These are phyloP conservation scores for Candida xyloterini DNA, from an alignment of 805 yeast species.

Conservation along the genomic window DNA sequence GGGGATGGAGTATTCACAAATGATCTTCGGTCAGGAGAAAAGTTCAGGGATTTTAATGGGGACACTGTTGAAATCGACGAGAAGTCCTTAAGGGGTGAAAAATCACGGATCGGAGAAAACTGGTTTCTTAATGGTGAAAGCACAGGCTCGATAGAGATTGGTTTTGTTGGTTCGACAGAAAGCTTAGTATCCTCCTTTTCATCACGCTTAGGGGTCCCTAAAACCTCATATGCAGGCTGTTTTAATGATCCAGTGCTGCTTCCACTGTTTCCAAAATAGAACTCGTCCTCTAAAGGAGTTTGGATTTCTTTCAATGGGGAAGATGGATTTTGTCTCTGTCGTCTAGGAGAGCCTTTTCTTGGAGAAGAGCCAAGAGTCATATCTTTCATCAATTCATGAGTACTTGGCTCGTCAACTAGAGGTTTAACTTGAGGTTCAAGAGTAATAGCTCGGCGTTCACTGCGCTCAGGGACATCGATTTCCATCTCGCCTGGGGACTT, in stretches of 20 bases:
- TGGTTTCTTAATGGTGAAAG: slow-evolving; percentile 3
- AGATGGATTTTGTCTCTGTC: slow-evolving; percentile 11
- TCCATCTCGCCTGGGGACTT: slow-evolving; percentile 2
- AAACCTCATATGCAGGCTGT: slow-evolving; percentile 15
- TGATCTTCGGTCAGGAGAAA: slow-evolving; percentile 5
- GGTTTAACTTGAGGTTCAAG: slow-evolving; percentile 14
- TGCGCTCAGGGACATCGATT: slow-evolving; percentile 27
- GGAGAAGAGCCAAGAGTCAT: slow-evolving; percentile 33
- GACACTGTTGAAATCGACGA: slow-evolving; percentile 6
- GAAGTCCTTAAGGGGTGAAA: slow-evolving; percentile 9
- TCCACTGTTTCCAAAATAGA: slow-evolving; percentile 19
- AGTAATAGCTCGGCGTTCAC: slow-evolving; percentile 19
- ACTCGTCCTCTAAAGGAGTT: slow-evolving; percentile 27
- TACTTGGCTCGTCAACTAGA: background rate
- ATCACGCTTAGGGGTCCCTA: slow-evolving; percentile 8
- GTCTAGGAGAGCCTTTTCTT: slow-evolving; percentile 27
- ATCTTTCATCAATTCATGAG: slow-evolving; percentile 13
- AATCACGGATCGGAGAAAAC: slow-evolving; percentile 11
- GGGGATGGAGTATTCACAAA: slow-evolving; percentile 16
- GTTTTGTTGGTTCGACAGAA: background rate
- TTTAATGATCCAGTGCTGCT: slow-evolving; percentile 1
- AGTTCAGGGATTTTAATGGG: slow-evolving; percentile 5
- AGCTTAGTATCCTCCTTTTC: slow-evolving; percentile 1
- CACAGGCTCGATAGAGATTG: background rate
- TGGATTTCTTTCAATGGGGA: slow-evolving; percentile 10